Evolutionary conservation across 805 yeast genomes (phyloP).

Genomic region (Tetrapisispora arboricola): DNA sequence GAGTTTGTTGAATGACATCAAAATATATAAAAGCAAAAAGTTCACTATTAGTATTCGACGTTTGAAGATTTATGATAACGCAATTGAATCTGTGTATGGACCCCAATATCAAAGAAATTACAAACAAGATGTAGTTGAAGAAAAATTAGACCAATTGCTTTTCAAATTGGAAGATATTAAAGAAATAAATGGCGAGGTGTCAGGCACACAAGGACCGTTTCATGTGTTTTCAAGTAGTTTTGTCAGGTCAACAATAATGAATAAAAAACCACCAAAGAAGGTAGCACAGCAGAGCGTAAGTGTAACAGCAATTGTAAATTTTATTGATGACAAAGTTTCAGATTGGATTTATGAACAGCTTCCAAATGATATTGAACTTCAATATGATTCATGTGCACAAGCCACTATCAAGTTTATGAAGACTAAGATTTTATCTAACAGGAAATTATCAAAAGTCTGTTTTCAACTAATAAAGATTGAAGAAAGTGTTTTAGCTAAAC

Average conservation of each 20-base stretch:
- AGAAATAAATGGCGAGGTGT: conserved; percentile 1
- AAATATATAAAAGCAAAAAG: conserved; percentile 9
- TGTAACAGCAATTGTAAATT: background rate
- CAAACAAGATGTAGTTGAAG: conserved; percentile 17
- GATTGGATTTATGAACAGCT: conserved; percentile 2
- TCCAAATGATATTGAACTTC: background rate
- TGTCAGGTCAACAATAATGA: background rate
- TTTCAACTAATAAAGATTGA: background rate
- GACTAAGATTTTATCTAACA: background rate
- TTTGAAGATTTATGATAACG: conserved; percentile 23
- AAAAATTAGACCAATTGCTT: conserved; percentile 11
- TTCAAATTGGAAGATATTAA: conserved; percentile 5
- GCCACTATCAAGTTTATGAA: background rate
- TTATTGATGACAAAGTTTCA: conserved; percentile 9
- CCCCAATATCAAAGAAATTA: conserved; percentile 4
- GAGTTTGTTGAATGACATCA: background rate
- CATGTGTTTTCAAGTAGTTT: conserved; percentile 4
- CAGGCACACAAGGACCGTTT: conserved; percentile 13
- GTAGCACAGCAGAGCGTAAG: no score
- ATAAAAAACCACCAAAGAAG: background rate
- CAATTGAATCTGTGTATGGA: conserved; percentile 18
- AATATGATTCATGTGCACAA: background rate
- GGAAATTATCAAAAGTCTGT: background rate
- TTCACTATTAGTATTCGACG: conserved; percentile 26
- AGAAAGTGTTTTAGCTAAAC: background rate